Percentiles rank a stretch among this genome's conserved stretches.
phyloP scores from a whole-genome alignment of 495 filamentous ascomycete species.

The Penicillium nucicola region DNA sequence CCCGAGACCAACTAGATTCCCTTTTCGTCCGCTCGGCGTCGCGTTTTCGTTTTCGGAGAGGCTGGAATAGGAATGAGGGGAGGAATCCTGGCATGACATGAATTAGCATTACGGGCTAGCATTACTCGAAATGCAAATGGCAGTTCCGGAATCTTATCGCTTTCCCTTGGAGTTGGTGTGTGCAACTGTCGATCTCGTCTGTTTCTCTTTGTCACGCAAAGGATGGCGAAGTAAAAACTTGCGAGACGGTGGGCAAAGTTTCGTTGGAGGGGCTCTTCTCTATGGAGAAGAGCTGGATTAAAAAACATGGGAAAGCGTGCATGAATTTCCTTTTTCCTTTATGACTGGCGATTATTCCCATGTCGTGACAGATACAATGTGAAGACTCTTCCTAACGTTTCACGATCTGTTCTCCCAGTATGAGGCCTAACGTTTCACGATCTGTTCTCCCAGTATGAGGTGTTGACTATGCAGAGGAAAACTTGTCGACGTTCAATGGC shows the following conservation, averaged over 20 bases:
- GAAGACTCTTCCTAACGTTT: conserved; percentile 36
- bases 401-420: conserved; percentile 29
- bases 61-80: conserved; percentile 39
- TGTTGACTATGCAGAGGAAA: not conserved
- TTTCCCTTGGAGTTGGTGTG: conserved; percentile 44
- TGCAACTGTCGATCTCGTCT: conserved; percentile 29
- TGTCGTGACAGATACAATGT: conserved; percentile 41
- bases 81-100: conserved; percentile 41
- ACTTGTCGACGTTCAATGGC: not conserved
- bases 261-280: conserved; percentile 20
- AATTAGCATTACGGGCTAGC: conserved; percentile 42
- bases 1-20: conserved; percentile 45
- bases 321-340: conserved; percentile 47
- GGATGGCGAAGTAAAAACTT: conserved; percentile 22
- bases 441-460: conserved; percentile 27
- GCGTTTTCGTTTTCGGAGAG: conserved; percentile 46
- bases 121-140: conserved; percentile 35
- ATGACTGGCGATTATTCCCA: conserved; percentile 46
- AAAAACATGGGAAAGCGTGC: conserved; percentile 37
- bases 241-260: conserved; percentile 19
- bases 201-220: conserved; percentile 24
- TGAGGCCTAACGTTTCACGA: conserved; percentile 23
- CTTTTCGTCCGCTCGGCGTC: conserved; percentile 34
- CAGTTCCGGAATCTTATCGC: conserved; percentile 38
- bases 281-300: conserved; percentile 20